Evolutionary conservation across 2,329 filamentous ascomycete genomes (phyloP), one percentile per base, ranked within the genome.

Genomic region (Chaetomium globosum): DNA sequence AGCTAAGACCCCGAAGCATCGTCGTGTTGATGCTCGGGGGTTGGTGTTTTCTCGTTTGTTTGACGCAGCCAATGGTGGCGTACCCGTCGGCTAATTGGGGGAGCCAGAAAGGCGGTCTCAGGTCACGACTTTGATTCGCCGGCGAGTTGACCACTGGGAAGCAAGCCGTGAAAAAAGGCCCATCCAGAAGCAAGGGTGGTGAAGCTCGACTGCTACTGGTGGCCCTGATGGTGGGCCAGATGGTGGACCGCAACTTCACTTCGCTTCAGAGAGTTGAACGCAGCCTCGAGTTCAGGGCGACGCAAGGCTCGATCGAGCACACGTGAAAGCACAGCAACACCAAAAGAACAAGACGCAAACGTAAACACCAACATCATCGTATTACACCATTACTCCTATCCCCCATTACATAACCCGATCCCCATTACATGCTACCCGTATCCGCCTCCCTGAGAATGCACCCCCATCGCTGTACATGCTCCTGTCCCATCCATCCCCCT

Each of bases 351-450:
- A 48, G n/a, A 48, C 2, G 46, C 12, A 48, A 59, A 23, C 43
- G 46, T 23, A 48, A 59, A 23, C 43, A 59, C 43, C 43, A 36
- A 51, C 46, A n/a, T 48, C 26, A 26, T 53, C 43, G 49, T 59
- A 8, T 28, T 51, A 51, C 48, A 51, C 56, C 19, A 51, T 23
- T 59, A 33, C 21, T 33, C 43, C 31, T 30, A 26, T 52, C 23
- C 8, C 46, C 46, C 21, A n/a, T 48, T 39, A 56, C 57, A 52
- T 13, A 9, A 19, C 12, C 12, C 46, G 16, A 46, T n/a, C 48
- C 7, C 58, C 58, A 52, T 39, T 48, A 54, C 57, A 36, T 23
- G 13, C 23, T 10, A 12, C 46, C 58, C 21, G 13, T 56, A 16
- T 48, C 39, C n/a, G 19, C 5, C 39, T 26, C 39, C 39, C 39